Conservation (phyloP, 108 stramenopile species). For the Parietichytrium sp. region DNA sequence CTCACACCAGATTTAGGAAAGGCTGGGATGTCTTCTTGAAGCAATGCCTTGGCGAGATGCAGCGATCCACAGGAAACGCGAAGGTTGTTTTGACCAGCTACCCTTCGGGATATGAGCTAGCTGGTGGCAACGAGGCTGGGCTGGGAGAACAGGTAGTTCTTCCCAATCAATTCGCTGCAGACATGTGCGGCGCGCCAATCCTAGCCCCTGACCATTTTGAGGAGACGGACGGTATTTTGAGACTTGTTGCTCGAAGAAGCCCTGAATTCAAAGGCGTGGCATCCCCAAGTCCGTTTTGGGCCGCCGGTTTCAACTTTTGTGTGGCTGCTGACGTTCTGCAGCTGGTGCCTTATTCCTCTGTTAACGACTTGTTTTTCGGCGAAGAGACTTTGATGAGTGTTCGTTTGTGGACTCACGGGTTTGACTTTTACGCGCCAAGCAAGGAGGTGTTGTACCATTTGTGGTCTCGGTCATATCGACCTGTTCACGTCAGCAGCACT, state of each 20-base stretch:
- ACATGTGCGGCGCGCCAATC: no score
- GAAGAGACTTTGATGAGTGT: constrained; percentile 81
- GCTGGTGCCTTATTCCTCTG: constrained; percentile 69
- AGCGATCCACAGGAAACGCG: no score
- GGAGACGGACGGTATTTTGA: background rate
- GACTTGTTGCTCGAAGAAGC: no score
- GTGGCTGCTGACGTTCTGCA: constrained; percentile 50
- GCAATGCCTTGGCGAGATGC: background rate
- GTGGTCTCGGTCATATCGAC: no score
- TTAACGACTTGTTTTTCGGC: constrained; percentile 79
- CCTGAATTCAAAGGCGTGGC: no score
- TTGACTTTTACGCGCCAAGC: constrained; percentile 73
- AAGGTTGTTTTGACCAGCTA: constrained; percentile 67
- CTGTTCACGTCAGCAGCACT: no score
- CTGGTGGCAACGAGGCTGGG: no score
- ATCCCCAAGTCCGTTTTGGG: constrained; percentile 75
- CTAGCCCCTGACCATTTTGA: background rate
- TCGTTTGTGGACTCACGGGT: constrained; percentile 71
- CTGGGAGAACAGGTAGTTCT: no score
- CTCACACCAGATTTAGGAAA: constrained; percentile 70
- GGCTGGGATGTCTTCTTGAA: background rate
- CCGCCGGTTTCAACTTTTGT: constrained; percentile 80
- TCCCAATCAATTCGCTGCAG: no score
- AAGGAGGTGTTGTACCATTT: no score
- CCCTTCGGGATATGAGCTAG: constrained; percentile 54